Percentiles rank a stretch among this genome's conserved stretches.
These are phyloP conservation scores for Epichloe gansuensis DNA, from an alignment of 2,329 filamentous ascomycete genomes.

Conservation along the genomic window DNA sequence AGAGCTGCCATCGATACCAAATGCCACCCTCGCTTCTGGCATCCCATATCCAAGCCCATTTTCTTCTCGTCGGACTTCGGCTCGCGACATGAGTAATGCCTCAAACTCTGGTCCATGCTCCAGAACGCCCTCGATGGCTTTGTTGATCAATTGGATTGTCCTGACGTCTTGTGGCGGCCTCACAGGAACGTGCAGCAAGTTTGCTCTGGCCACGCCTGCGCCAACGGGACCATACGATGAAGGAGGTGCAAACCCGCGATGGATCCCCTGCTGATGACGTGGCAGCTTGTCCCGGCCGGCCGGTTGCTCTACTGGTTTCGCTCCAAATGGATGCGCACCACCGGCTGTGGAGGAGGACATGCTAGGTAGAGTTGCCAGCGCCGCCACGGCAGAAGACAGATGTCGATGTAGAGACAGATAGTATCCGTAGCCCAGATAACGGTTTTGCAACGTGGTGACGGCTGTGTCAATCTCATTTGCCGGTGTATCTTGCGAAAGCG, in stretches of 20 bases:
- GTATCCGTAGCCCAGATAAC: slow-evolving; percentile 75
- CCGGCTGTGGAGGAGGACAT: slow-evolving; percentile 24
- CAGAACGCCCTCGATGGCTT: slow-evolving; percentile 68
- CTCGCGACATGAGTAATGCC: slow-evolving; percentile 76
- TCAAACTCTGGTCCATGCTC: slow-evolving; percentile 80
- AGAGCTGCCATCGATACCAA: slow-evolving; percentile 88
- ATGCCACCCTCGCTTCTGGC: slow-evolving; percentile 65
- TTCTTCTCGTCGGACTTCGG: slow-evolving; percentile 73
- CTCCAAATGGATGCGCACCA: slow-evolving; percentile 62
- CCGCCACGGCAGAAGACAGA: slow-evolving; percentile 56
- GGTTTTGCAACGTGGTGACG: slow-evolving; percentile 68
- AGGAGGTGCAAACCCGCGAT: slow-evolving; percentile 64
- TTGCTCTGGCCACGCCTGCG: slow-evolving; percentile 31
- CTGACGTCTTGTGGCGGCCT: slow-evolving; percentile 66
- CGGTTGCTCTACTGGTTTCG: slow-evolving; percentile 46
- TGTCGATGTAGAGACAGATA: slow-evolving; percentile 71
- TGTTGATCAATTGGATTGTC: slow-evolving; percentile 75
- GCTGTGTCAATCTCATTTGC: slow-evolving; percentile 72
- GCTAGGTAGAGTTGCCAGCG: slow-evolving; percentile 2
- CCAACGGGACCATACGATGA: slow-evolving; percentile 45
- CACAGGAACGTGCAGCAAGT: slow-evolving; percentile 56
- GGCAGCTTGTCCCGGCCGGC: slow-evolving; percentile 15
- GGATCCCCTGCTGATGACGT: slow-evolving; percentile 32
- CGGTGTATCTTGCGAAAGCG: slow-evolving; percentile 66
- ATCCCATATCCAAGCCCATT: slow-evolving; percentile 95